Evolutionary conservation across 768 basidiomycete species (phyloP), one percentile per base, ranked within the genome.

Genomic region (Tephrocybe sp.): DNA sequence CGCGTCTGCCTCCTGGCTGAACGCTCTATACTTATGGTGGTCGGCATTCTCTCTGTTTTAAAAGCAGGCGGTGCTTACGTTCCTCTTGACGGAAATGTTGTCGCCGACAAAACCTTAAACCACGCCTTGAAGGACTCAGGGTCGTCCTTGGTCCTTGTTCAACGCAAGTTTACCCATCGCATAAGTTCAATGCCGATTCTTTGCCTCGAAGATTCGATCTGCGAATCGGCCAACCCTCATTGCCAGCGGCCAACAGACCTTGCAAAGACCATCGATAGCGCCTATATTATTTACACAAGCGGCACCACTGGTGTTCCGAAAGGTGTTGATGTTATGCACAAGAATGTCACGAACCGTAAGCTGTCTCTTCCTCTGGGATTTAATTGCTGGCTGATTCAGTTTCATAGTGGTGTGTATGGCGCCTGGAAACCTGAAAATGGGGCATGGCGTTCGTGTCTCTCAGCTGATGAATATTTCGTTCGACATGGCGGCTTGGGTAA

Each of bases 391-490:
- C 39, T 40, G 12, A 33, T 0, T 4, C 11, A 7, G 12, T 20
- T 31, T 10, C 20, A 17, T 20, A 73, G 72, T 73, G 31, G 57
- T 73, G 2, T 70, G 68, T 48, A 60, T 67, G 48, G 59, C 68
- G 16, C 82, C 82, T 20, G 82, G 82, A 19, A 82, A 79, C 56
- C 65, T 83, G 16, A 74, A 74, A 39, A 83, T 85, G 78, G 53
- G 61, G 16, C 78, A 77, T 3, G 80, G 82, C 12, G 58, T 73
- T 26, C 73, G 78, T 11, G 79, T 83, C 10, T 74, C 80, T 5
- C 83, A 85, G 60, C 63, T 83, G 31, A 73, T 83, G 68, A 83
- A 83, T 55, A 76, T 85, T 38, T 77, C 82, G 2, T 85, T 83
- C 58, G 83, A 83, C 56, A 82, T 85, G 79, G 79, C 78, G 31